These are phyloP conservation scores for Leishmania tropica DNA, from an alignment of 208 protist genomes.

Conservation along the genomic window DNA sequence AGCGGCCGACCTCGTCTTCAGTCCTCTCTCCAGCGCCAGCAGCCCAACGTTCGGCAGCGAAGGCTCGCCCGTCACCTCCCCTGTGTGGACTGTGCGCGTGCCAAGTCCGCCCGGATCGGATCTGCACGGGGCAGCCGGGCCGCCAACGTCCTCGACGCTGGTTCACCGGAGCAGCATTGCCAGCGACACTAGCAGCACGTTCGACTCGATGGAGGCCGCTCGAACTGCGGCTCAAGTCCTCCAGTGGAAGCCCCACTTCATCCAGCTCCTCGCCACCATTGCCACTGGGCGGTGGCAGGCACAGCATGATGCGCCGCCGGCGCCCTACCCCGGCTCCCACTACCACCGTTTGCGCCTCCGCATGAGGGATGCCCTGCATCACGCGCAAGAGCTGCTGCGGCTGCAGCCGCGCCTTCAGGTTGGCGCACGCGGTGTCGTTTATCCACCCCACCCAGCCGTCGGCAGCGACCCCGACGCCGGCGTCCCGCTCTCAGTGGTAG, in stretches of 20 bases:
- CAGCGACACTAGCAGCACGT: slow-evolving; percentile 10
- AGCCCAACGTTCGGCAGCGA: slow-evolving; percentile 25
- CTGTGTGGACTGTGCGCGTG: slow-evolving; percentile 24
- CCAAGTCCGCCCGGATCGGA: slow-evolving; percentile 5
- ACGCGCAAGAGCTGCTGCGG: slow-evolving; percentile 31
- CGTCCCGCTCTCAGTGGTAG: slow-evolving; percentile 20
- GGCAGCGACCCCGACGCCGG: background rate
- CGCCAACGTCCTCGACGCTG: background rate
- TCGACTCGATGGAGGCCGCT: background rate
- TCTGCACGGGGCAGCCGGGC: background rate
- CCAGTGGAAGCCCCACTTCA: slow-evolving; percentile 30
- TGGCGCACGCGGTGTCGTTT: slow-evolving; percentile 18
- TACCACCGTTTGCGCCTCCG: slow-evolving; percentile 28
- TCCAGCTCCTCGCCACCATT: slow-evolving; percentile 34
- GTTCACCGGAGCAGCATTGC: background rate
- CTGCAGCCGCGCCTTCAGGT: slow-evolving; percentile 25
- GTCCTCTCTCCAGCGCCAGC: slow-evolving; percentile 18
- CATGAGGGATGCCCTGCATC: slow-evolving; percentile 6
- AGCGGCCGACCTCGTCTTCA: slow-evolving; percentile 5
- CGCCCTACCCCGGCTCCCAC: slow-evolving; percentile 20
- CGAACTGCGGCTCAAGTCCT: slow-evolving; percentile 23
- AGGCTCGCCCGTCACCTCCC: slow-evolving; percentile 10
- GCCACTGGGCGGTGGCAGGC: slow-evolving; percentile 35
- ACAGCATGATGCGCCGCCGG: background rate
- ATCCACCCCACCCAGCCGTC: slow-evolving; percentile 15